Percentiles rank a stretch among this genome's conserved stretches.
Conservation (phyloP, 805 yeast species). For the Starmerella scarabaei region DNA sequence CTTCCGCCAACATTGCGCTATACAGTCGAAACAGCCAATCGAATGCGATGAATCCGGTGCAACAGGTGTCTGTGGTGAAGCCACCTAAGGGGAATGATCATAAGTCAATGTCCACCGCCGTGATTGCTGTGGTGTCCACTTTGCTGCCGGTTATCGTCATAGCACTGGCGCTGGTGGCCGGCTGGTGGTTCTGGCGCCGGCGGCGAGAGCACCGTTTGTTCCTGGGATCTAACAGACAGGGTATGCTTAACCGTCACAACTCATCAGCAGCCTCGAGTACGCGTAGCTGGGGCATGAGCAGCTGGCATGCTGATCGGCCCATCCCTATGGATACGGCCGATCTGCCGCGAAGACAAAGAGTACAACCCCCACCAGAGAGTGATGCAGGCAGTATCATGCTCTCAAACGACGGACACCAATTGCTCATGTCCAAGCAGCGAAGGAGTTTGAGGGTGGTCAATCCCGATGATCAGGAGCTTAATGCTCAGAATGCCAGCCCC, state of each 20-base stretch:
- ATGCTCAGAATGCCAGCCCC: too few species aligned
- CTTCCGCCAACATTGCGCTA: not conserved
- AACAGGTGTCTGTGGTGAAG: slow-evolving; percentile 4
- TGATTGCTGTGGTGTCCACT: slow-evolving; percentile 37
- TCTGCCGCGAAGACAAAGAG: not conserved
- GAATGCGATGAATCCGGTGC: not conserved
- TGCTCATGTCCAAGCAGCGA: slow-evolving; percentile 16
- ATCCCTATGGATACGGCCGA: not conserved
- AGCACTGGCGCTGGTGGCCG: slow-evolving; percentile 27
- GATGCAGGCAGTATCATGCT: slow-evolving; percentile 11
- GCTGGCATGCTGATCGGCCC: not conserved
- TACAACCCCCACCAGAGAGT: not conserved
- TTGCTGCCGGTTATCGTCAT: slow-evolving; percentile 33
- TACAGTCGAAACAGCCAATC: slow-evolving; percentile 3
- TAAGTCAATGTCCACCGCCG: slow-evolving; percentile 22
- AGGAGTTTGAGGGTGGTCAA: slow-evolving; percentile 18
- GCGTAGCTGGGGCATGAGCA: not conserved
- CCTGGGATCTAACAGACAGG: slow-evolving; percentile 13
- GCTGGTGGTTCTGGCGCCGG: slow-evolving; percentile 23
- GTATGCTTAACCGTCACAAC: slow-evolving; percentile 12
- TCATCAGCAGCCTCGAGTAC: slow-evolving; percentile 2
- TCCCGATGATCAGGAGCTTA: slow-evolving; percentile 20
- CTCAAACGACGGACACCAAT: slow-evolving; percentile 12
- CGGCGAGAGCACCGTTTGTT: slow-evolving; percentile 19
- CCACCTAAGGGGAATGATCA: slow-evolving; percentile 7